A percentile compares a stretch with the other conserved stretches of the same genome.
phyloP scores from a whole-genome alignment of 768 basidiomycete genomes.

The Tricholoma matsutake region DNA sequence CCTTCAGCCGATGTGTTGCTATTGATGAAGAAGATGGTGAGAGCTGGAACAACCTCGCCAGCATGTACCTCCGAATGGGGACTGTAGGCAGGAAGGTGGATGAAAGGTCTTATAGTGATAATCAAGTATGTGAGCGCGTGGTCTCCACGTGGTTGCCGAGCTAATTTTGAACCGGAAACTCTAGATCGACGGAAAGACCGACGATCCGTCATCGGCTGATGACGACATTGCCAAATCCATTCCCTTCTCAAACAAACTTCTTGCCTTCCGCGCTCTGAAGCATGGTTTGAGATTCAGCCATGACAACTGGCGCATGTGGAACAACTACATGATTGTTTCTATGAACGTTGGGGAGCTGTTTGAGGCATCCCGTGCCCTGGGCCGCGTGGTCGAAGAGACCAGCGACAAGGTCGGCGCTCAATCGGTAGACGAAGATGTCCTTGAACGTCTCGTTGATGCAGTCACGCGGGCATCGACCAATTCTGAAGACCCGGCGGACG shows the following conservation, averaged over 20 bases:
- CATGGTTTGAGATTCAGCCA: conserved; percentile 83
- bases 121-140: conserved; percentile 20
- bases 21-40: conserved; percentile 97
- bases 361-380: conserved; percentile 82
- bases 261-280: conserved; percentile 90
- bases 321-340: conserved; percentile 92
- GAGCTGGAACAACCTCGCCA: conserved; percentile 98
- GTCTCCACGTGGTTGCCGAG: conserved; percentile 10
- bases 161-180: background rate
- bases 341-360: conserved; percentile 91
- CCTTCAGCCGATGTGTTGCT: conserved; percentile 81
- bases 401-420: conserved; percentile 45
- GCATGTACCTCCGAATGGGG: conserved; percentile 85
- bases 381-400: conserved; percentile 79
- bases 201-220: background rate
- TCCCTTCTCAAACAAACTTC: conserved; percentile 71
- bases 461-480: conserved; percentile 58
- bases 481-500: conserved; percentile 33
- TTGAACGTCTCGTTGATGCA: conserved; percentile 86
- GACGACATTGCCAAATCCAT: conserved; percentile 31
- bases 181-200: background rate
- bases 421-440: conserved; percentile 80
- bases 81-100: conserved; percentile 29
- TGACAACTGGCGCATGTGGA: conserved; percentile 98
- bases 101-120: conserved; percentile 20